Percentiles rank a stretch among this genome's conserved stretches.
Conservation (phyloP, 352 stramenopile species). For the Globisporangium radiosum region DNA sequence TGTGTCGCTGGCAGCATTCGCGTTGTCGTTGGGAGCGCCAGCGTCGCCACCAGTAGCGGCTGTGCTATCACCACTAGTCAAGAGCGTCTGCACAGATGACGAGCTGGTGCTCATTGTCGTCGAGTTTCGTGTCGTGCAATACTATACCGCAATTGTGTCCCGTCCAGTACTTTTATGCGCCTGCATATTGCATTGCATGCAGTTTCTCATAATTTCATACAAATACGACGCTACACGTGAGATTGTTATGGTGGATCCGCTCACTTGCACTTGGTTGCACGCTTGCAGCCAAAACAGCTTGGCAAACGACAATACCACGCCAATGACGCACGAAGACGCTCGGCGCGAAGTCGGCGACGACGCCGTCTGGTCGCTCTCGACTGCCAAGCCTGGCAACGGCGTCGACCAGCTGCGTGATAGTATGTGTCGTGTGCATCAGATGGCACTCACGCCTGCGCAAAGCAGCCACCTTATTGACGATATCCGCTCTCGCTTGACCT, state of each 20-base stretch:
- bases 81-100: no score
- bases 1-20: no score
- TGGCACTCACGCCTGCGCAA: no score
- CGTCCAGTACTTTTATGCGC: conserved; percentile 9
- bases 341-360: conserved; percentile 79
- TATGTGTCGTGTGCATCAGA: conserved; percentile 18
- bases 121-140: not conserved
- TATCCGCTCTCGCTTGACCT: no score
- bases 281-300: not conserved
- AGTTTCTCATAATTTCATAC: not conserved
- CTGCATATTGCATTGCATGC: not conserved
- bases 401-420: conserved; percentile 95
- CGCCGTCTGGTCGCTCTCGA: conserved; percentile 94
- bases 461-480: no score
- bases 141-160: not conserved
- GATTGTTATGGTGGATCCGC: not conserved
- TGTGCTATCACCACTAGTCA: no score
- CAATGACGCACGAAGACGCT: conserved; percentile 9
- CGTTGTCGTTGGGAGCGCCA: no score
- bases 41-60: no score
- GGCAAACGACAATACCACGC: not conserved
- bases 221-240: not conserved
- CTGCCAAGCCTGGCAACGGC: conserved; percentile 96
- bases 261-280: no score
- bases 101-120: no score